Evolutionary conservation across 2,329 filamentous ascomycete genomes (phyloP).

Genomic region (Trichocomaceae sp.): DNA sequence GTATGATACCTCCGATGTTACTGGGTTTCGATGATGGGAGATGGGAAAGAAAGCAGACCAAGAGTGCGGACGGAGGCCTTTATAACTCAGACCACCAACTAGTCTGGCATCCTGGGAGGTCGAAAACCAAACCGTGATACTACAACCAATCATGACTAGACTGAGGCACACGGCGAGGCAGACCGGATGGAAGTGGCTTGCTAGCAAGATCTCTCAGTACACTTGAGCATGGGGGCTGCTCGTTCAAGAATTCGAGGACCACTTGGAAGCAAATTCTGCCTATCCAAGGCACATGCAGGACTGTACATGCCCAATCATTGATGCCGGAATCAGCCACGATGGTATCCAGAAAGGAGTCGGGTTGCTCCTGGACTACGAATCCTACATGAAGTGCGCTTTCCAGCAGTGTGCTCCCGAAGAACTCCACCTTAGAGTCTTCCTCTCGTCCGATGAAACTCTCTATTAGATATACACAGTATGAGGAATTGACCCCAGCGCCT

Average conservation of each 20-base stretch:
- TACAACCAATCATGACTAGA: too few relatives aligned
- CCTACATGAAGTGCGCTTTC: background rate
- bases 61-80: too few relatives aligned
- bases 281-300: too few relatives aligned
- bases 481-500: conserved; percentile 1
- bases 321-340: conserved; percentile 2
- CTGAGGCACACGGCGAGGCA: too few relatives aligned
- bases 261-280: background rate
- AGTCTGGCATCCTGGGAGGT: too few relatives aligned
- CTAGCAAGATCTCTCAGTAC: too few relatives aligned
- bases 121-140: too few relatives aligned
- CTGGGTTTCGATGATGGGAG: too few relatives aligned
- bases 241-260: background rate
- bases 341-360: background rate
- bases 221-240: background rate
- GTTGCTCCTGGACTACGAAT: background rate
- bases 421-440: background rate
- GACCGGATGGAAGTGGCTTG: background rate
- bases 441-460: background rate
- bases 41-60: too few relatives aligned
- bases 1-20: too few relatives aligned
- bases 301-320: too few relatives aligned
- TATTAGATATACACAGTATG: background rate
- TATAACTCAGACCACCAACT: too few relatives aligned
- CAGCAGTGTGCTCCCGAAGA: background rate